Conservation (phyloP, 2,329 filamentous ascomycete genomes). For the Fusarium temperatum region DNA sequence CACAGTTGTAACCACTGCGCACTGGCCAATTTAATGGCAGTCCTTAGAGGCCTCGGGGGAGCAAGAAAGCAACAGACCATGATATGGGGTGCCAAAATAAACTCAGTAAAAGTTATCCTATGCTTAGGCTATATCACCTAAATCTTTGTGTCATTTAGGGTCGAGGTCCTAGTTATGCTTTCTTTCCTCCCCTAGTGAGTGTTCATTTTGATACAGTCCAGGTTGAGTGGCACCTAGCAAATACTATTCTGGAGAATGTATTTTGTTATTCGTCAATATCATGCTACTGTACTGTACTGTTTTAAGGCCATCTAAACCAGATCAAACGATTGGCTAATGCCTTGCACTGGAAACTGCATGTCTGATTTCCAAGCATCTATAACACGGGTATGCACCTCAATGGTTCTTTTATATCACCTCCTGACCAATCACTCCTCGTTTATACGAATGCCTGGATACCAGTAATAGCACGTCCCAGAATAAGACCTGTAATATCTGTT, state of each 20-base stretch:
- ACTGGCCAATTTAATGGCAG: neutral
- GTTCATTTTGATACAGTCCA: too few species aligned
- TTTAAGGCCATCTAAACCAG: neutral
- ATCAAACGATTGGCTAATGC: neutral
- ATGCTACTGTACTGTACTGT: neutral
- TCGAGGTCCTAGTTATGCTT: too few species aligned
- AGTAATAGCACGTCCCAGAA: conserved; percentile 73
- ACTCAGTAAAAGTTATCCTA: too few species aligned
- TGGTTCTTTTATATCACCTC: conserved; percentile 14
- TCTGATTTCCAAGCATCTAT: conserved; percentile 34
- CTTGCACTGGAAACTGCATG: neutral
- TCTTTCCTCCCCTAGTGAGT: too few species aligned
- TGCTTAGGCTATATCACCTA: too few species aligned
- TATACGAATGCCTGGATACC: conserved; percentile 83
- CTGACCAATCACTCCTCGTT: conserved; percentile 10
- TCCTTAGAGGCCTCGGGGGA: neutral
- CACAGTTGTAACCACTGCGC: neutral
- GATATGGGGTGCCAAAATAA: too few species aligned
- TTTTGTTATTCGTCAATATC: neutral
- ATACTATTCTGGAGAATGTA: neutral
- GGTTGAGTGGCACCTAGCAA: neutral
- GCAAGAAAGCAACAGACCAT: too few species aligned
- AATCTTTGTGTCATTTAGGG: too few species aligned
- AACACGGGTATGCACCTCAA: conserved; percentile 15
- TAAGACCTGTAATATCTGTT: conserved; percentile 64